A percentile compares a stretch with the other conserved stretches of the same genome.
Evolutionary conservation across 345 rosid genomes (phyloP).

Genomic region (Brassica incana): DNA sequence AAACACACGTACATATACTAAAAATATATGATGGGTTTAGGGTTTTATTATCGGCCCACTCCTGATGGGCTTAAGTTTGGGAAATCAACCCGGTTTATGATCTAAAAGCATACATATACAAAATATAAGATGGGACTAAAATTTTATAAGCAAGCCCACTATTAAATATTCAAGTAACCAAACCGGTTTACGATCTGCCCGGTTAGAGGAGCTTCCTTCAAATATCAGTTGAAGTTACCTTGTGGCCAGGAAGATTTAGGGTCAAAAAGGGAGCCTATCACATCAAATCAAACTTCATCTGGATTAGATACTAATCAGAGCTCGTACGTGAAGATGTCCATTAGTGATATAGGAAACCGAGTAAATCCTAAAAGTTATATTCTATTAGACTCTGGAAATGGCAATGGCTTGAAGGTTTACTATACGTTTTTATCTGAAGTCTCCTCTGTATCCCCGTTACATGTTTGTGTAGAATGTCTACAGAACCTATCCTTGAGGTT

Average conservation of each 20-base stretch:
- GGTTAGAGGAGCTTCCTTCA: background rate
- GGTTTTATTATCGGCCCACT: constrained; percentile 14
- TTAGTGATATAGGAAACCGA: constrained; percentile 64
- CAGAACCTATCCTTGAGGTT: constrained; percentile 55
- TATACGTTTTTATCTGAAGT: constrained; percentile 73
- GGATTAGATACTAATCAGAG: constrained; percentile 42
- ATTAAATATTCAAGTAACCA: no score
- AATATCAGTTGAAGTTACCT: no score
- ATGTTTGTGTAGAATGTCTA: constrained; percentile 62
- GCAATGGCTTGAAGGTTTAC: constrained; percentile 84
- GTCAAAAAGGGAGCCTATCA: constrained; percentile 63
- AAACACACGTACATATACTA: background rate
- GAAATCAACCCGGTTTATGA: background rate
- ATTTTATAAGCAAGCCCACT: no score
- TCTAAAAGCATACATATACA: background rate
- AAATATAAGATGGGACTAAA: no score
- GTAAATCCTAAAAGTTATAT: constrained; percentile 67
- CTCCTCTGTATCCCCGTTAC: constrained; percentile 61
- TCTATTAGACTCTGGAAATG: constrained; percentile 73
- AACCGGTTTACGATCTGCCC: background rate
- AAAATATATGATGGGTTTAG: constrained; percentile 16
- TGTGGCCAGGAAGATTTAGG: constrained; percentile 56
- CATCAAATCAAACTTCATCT: constrained; percentile 47
- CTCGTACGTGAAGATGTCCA: constrained; percentile 73
- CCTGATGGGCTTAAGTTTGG: constrained; percentile 8